phyloP scores from a whole-genome alignment of 2,329 filamentous ascomycete species.

The Exophiala viscosa region DNA sequence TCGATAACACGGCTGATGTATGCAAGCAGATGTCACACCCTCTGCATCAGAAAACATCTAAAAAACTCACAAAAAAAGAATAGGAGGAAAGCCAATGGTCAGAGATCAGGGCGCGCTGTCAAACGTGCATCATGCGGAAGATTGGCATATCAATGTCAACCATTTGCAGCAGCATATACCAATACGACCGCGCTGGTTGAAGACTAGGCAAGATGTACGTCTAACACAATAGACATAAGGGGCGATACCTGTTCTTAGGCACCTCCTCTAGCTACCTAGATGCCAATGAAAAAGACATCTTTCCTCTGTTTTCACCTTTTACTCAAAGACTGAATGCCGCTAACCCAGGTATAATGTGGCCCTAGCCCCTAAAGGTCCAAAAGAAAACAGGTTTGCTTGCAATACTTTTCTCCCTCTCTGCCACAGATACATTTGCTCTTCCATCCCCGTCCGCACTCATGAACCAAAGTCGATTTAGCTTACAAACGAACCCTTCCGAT shows the following conservation, averaged over 20 bases:
- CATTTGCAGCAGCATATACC: not conserved
- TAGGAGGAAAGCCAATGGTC: constrained; percentile 23
- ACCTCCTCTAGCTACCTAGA: not conserved
- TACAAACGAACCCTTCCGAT: not conserved
- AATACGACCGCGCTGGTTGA: not conserved
- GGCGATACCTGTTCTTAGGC: not conserved
- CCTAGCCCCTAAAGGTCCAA: too few species aligned
- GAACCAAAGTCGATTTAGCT: not conserved
- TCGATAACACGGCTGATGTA: not conserved
- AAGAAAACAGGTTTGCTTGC: too few species aligned
- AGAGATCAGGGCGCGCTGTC: not conserved
- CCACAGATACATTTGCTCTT: not conserved
- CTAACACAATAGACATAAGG: not conserved
- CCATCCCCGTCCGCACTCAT: not conserved
- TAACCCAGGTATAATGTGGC: not conserved
- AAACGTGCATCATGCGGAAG: not conserved
- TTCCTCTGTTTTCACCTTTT: not conserved
- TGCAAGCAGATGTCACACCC: constrained; percentile 5
- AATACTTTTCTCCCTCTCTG: too few species aligned
- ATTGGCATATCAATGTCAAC: not conserved
- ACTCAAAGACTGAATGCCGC: not conserved
- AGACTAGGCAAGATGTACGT: not conserved
- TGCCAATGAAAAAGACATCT: not conserved
- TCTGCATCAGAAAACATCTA: not conserved
- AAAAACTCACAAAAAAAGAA: constrained; percentile 26